These are phyloP conservation scores for Glaciozyma antarctica DNA, from an alignment of 768 basidiomycete genomes.

Conservation along the genomic window DNA sequence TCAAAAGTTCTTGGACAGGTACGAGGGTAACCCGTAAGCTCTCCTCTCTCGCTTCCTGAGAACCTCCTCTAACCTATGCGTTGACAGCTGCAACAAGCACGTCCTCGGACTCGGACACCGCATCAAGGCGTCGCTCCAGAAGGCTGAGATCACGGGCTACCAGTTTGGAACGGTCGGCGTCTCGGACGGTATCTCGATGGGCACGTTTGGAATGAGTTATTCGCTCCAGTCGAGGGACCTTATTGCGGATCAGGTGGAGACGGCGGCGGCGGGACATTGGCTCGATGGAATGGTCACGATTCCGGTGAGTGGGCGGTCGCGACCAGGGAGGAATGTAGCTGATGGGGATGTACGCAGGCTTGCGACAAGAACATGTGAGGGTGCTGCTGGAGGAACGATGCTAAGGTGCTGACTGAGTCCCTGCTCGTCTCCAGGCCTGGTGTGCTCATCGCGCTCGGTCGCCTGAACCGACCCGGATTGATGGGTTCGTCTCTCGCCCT, in stretches of 20 bases:
- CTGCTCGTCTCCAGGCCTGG: slow-evolving; percentile 57
- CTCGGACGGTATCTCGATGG: slow-evolving; percentile 98
- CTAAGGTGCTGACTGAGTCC: background rate
- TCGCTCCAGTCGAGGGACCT: slow-evolving; percentile 97
- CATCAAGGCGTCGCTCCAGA: slow-evolving; percentile 67
- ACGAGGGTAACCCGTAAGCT: slow-evolving; percentile 93
- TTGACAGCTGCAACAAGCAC: slow-evolving; percentile 80
- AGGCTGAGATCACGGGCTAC: slow-evolving; percentile 71
- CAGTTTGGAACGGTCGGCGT: slow-evolving; percentile 97
- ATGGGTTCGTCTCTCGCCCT: slow-evolving; percentile 49
- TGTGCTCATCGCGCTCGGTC: slow-evolving; percentile 90
- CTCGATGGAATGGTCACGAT: slow-evolving; percentile 95
- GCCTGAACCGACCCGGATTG: slow-evolving; percentile 86
- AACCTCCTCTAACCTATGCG: background rate
- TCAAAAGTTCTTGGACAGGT: slow-evolving; percentile 50
- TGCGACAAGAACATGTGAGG: slow-evolving; percentile 78
- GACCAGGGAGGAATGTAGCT: background rate
- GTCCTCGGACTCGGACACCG: slow-evolving; percentile 78
- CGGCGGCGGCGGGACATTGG: slow-evolving; percentile 92
- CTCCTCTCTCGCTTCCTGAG: slow-evolving; percentile 12
- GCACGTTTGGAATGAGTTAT: slow-evolving; percentile 47
- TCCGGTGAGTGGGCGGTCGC: slow-evolving; percentile 53
- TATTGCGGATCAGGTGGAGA: slow-evolving; percentile 95
- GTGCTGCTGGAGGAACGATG: background rate
- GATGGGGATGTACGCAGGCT: slow-evolving; percentile 2